These are phyloP conservation scores for Zasmidium citrigriseum DNA, from an alignment of 2,329 filamentous ascomycete species.

Conservation along the genomic window DNA sequence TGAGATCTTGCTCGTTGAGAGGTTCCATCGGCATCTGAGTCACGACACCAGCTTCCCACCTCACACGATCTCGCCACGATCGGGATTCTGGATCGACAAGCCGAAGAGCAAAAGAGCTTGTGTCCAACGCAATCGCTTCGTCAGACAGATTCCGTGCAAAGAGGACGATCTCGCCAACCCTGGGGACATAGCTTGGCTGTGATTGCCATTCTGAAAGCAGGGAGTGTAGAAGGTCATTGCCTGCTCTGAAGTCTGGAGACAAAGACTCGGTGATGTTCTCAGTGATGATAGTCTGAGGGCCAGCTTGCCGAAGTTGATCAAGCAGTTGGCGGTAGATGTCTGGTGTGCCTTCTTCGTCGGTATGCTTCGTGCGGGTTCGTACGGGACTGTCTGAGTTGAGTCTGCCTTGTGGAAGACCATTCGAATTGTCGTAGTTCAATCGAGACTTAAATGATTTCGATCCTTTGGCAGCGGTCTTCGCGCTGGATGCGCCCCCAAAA, in stretches of 20 bases:
- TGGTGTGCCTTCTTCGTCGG: constrained; percentile 55
- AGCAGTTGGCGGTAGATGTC: constrained; percentile 56
- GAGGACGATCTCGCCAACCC: constrained; percentile 59
- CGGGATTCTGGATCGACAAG: constrained; percentile 5
- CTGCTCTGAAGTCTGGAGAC: constrained; percentile 60
- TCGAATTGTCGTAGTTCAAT: not conserved
- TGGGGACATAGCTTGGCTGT: constrained; percentile 54
- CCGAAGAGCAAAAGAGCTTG: constrained; percentile 25
- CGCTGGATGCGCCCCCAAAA: constrained; percentile 2
- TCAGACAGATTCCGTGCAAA: constrained; percentile 43
- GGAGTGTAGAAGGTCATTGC: constrained; percentile 45
- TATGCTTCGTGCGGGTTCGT: constrained; percentile 21
- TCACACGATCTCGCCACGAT: constrained; percentile 34
- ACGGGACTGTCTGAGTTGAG: constrained; percentile 15
- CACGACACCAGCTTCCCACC: constrained; percentile 61
- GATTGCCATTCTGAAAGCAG: constrained; percentile 45
- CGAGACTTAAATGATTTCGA: not conserved
- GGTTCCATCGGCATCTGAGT: constrained; percentile 51
- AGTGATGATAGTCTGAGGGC: constrained; percentile 40
- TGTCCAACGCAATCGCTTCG: constrained; percentile 35
- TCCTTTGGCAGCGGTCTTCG: constrained; percentile 2
- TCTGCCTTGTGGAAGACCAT: constrained; percentile 13
- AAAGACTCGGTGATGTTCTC: constrained; percentile 49
- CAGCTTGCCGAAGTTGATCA: constrained; percentile 46
- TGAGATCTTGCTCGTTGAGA: constrained; percentile 48